Base-by-base conservation (phyloP, 2,329 filamentous ascomycete species). In the Xylariales sp. region DNA sequence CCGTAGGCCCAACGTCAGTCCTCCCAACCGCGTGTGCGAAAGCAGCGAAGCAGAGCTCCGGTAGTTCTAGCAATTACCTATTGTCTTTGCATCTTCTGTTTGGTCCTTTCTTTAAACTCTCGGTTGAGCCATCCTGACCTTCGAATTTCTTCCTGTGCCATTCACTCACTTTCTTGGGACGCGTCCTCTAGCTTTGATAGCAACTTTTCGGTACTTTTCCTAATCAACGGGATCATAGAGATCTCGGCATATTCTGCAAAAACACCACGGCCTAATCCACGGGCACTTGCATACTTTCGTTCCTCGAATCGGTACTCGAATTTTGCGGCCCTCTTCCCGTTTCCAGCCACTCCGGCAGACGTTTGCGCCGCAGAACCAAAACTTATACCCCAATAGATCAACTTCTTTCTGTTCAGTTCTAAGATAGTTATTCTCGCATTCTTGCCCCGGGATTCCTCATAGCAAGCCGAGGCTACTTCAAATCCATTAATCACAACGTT, bases 1-100 rank as follows among this genome's bases (percentile, higher is more conserved):
- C 44, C 29, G 49, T 51, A 53, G 54, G 57, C 51, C 51, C 52
- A 51, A 55, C 42, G 35, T 43, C 53, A 46, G 42, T 49, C 33
- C 25, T 49, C 41, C 42, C 43, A 34, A 35, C 52, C 51, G 43
- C 53, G 53, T 47, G 46, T 44, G 45, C 46, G 44, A 43, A 49
- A 49, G 51, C 50, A 42, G 39, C 43, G 36, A 54, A 60, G 59
- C 65, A 66, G 62, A 69, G 66, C 70, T 73, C 71, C 63, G 69
- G 69, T 61, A 73, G 70, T 66, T 69, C 62, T 58, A 49, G 53
- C 51, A 56, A 56, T 57, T 55, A 49, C 50, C 48, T 49, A 34
- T 48, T 45, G 47, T 42, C 55, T 56, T 47, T 58, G 49, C 34
- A 25, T 51, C 41, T 49, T 41, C 37, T 45, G 42, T 47, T 44